Conservation (phyloP, 2,329 filamentous ascomycete genomes). For the Paradendryphiella salina region DNA sequence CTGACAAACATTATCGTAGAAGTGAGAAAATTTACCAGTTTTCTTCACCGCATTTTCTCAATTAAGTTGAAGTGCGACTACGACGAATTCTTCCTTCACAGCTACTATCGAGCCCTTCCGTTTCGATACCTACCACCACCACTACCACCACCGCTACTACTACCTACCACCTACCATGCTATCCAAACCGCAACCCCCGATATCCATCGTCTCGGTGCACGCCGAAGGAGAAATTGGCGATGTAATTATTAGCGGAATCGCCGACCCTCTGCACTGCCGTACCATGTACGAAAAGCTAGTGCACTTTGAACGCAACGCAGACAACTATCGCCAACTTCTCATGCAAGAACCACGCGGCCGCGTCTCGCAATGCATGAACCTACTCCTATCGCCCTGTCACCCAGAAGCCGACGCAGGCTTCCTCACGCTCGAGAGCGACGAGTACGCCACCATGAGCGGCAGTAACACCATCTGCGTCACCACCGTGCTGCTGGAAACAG, state of each 20-base stretch:
- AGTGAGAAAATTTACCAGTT: too few species aligned
- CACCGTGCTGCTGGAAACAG: constrained; percentile 54
- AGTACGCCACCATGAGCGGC: constrained; percentile 54
- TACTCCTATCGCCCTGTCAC: constrained; percentile 53
- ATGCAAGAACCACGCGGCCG: constrained; percentile 54
- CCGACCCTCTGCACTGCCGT: constrained; percentile 47
- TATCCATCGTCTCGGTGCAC: constrained; percentile 31
- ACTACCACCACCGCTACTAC: background rate
- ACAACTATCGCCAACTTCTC: constrained; percentile 50
- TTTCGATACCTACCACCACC: background rate
- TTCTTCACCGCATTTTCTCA: too few species aligned
- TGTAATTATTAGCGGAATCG: constrained; percentile 55
- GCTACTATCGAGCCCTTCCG: background rate
- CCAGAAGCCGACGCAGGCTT: constrained; percentile 52
- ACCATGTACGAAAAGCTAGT: constrained; percentile 56
- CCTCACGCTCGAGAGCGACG: constrained; percentile 53
- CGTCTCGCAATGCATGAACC: constrained; percentile 48
- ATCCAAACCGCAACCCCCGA: background rate
- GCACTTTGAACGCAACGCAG: constrained; percentile 49
- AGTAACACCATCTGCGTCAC: constrained; percentile 52
- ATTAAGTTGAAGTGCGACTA: too few species aligned
- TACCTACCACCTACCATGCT: background rate
- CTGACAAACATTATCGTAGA: too few species aligned
- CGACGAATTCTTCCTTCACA: background rate
- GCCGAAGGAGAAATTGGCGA: constrained; percentile 54